Evolutionary conservation across 495 filamentous ascomycete species (phyloP).

Genomic region (Penicillium pancosmium): DNA sequence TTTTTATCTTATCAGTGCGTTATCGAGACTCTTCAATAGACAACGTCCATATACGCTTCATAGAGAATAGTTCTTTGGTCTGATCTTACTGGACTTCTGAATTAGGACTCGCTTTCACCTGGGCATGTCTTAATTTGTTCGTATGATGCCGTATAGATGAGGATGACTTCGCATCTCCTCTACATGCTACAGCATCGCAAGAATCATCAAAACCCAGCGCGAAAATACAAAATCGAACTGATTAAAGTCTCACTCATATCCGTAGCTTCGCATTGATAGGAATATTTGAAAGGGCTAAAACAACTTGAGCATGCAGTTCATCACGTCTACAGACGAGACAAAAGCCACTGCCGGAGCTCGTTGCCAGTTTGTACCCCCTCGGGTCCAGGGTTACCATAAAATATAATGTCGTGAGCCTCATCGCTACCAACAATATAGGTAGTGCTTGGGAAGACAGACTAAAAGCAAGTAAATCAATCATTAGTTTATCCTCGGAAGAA

Average conservation of each 20-base stretch:
- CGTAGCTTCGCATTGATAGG: background rate
- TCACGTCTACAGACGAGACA: conserved; percentile 28
- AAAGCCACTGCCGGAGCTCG: conserved; percentile 36
- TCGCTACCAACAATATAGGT: conserved; percentile 35
- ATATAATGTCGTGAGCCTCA: conserved; percentile 40
- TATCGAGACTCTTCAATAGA: background rate
- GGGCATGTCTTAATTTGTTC: no score
- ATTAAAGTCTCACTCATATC: background rate
- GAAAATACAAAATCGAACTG: background rate
- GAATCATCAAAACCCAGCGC: background rate
- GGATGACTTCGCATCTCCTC: no score
- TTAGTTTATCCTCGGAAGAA: background rate
- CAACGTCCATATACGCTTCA: background rate
- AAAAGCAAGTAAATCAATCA: conserved; percentile 7
- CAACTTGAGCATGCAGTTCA: background rate
- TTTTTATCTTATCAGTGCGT: conserved; percentile 9
- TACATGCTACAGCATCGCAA: no score
- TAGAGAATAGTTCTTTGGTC: background rate
- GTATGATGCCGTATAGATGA: no score
- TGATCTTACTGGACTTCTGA: background rate
- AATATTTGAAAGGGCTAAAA: no score
- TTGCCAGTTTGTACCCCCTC: conserved; percentile 30
- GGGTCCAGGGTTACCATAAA: conserved; percentile 25
- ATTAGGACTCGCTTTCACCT: no score
- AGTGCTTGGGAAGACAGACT: conserved; percentile 38